Evolutionary conservation across 139 green algal species (phyloP).

Genomic region (Monoraphidium neglectum): DNA sequence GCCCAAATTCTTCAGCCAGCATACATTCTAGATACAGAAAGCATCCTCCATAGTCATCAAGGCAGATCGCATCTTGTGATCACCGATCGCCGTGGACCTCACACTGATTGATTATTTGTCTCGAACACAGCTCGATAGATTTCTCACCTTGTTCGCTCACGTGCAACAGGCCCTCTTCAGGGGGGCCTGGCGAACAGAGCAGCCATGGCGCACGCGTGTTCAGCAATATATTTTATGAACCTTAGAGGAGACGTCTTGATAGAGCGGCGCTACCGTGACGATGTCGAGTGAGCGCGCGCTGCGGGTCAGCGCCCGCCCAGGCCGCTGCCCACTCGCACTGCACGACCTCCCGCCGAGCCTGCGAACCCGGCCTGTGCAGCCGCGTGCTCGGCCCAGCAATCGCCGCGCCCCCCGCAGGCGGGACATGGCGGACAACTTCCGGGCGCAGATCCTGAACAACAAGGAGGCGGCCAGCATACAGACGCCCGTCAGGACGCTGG

Average conservation of each 20-base stretch:
- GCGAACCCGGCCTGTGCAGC: neutral
- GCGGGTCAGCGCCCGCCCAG: neutral
- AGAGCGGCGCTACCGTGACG: conserved; percentile 88
- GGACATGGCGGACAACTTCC: conserved; percentile 87
- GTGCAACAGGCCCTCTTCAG: no score
- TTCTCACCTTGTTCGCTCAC: no score
- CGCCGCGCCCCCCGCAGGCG: conserved; percentile 54
- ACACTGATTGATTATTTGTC: no score
- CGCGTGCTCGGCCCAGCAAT: no score
- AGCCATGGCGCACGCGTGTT: conserved; percentile 37
- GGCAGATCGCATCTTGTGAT: no score
- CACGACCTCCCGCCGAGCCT: neutral
- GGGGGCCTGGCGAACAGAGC: no score
- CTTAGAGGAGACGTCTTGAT: conserved; percentile 93
- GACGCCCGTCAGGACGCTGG: conserved; percentile 82
- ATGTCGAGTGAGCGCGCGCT: conserved; percentile 80
- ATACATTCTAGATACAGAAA: no score
- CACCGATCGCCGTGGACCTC: no score
- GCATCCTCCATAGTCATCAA: no score
- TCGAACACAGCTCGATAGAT: no score
- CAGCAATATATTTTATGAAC: conserved; percentile 94
- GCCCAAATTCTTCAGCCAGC: no score
- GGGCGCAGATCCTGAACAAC: conserved; percentile 86
- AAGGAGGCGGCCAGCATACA: conserved; percentile 48
- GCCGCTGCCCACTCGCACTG: neutral